Base-by-base conservation (phyloP, 345 rosid species). In the Acer campestre region DNA sequence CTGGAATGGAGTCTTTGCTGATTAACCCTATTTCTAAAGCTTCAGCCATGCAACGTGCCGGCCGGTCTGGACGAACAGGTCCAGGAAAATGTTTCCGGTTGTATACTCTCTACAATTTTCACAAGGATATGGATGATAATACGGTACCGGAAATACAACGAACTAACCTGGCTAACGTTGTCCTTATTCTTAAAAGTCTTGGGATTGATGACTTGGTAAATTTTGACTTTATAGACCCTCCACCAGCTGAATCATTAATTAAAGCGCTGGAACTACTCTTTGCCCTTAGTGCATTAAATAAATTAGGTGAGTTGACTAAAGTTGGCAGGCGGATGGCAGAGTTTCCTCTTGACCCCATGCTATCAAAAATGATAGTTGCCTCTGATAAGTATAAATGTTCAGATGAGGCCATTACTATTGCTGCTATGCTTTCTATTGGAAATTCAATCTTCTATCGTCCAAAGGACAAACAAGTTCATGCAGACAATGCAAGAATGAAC, bases 221-320 rank as follows among this genome's bases (percentile, higher is more conserved):
- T 86, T 96, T 96, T 81, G 99, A 96, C 81, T 96, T 96, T 69
- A 96, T 96, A 97, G 99, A 96, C 63, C 98, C 97, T 71, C 99
- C 99, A 17, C 97, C 99, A 1, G 94, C 98, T 64, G 99, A 94
- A 88, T 97, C 99, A 68, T 85, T 96, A 79, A 85, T 94, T 35
- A 94, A 94, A 84, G 96, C 99, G 31, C 66, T 93, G 70, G 99
- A 95, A 73, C 82, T 91, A 10, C 89, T 95, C 18, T 96, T 89
- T 88, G 98, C 98, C 11, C 82, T 96, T 44, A 89, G 95, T 84
- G 99, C 99, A 53, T 74, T 96, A 35, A 94, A 96, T 85, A 91
- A 94, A 81, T 96, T 82, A 7, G 99, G 99, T 14, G 97, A 96
- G 82, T 87, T 96, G 88, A 96, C 99, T 44, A 96, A 96, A 82